These are phyloP conservation scores for Rhizopogon salebrosus DNA, from an alignment of 768 basidiomycete species.

Conservation along the genomic window DNA sequence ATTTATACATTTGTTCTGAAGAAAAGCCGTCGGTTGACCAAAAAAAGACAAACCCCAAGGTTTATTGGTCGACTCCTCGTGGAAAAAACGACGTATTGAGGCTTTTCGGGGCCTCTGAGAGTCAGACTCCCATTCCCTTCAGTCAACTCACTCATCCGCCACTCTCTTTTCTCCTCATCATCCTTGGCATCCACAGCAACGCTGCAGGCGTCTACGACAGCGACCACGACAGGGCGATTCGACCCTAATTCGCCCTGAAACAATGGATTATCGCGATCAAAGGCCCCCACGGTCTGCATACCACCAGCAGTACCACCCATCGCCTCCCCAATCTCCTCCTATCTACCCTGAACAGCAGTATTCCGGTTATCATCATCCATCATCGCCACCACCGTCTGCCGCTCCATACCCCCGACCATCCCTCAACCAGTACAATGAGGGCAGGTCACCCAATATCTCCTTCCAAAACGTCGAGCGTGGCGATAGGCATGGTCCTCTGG, in stretches of 20 bases:
- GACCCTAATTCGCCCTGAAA: background rate
- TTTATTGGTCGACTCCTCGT: background rate
- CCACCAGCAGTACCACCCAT: conserved; percentile 37
- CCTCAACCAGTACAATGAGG: conserved; percentile 20
- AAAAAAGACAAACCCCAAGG: background rate
- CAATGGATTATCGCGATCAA: conserved; percentile 42
- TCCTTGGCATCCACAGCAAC: background rate
- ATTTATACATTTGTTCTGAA: background rate
- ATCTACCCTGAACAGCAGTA: conserved; percentile 29
- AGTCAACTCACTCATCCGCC: background rate
- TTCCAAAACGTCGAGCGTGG: conserved; percentile 69
- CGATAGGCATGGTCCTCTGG: conserved; percentile 56
- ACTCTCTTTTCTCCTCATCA: conserved; percentile 6
- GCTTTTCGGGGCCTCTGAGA: conserved; percentile 1
- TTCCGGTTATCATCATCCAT: conserved; percentile 12
- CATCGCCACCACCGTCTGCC: conserved; percentile 14
- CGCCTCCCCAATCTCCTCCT: conserved; percentile 32
- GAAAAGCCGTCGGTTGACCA: background rate
- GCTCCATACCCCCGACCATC: conserved; percentile 10
- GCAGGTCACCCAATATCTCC: conserved; percentile 44
- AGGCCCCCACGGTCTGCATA: conserved; percentile 49
- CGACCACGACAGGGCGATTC: background rate
- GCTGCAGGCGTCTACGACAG: background rate
- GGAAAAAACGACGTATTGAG: conserved; percentile 1
- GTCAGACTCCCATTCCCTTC: background rate